phyloP scores from a whole-genome alignment of 345 rosid genomes.

The Brassica nigra region DNA sequence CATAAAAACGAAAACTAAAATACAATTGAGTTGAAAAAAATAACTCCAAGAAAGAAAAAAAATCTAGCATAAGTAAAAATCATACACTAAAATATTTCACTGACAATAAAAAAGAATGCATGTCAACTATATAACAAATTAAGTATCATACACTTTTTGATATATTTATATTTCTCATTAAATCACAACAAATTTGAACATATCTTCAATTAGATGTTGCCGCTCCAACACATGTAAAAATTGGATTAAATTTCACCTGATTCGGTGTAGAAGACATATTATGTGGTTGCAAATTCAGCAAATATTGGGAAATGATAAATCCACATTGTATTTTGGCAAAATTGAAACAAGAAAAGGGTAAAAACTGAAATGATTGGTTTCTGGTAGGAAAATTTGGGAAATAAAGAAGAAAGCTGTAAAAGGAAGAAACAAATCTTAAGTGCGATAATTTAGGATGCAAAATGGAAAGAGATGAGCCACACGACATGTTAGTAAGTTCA shows the following conservation, averaged over 20 bases:
- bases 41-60: not conserved
- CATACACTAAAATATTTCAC: not conserved
- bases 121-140: not conserved
- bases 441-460: conserved; percentile 21
- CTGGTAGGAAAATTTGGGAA: conserved; percentile 3
- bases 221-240: not conserved
- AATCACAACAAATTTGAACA: not conserved
- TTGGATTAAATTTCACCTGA: not conserved
- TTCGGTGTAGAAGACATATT: not conserved
- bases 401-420: conserved; percentile 8
- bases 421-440: not conserved
- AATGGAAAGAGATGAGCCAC: conserved; percentile 28
- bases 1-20: not conserved
- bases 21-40: not conserved
- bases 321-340: not conserved
- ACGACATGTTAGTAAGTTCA: conserved; percentile 6
- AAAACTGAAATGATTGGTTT: conserved; percentile 2
- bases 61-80: not conserved
- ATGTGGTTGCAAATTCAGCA: not conserved
- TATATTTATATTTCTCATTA: not conserved
- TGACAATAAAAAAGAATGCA: not conserved
- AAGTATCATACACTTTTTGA: not conserved
- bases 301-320: not conserved
- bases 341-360: not conserved
- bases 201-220: not conserved